These are phyloP conservation scores for Fraxinus sp. DNA, from an alignment of 305 asterid species.

Conservation along the genomic window DNA sequence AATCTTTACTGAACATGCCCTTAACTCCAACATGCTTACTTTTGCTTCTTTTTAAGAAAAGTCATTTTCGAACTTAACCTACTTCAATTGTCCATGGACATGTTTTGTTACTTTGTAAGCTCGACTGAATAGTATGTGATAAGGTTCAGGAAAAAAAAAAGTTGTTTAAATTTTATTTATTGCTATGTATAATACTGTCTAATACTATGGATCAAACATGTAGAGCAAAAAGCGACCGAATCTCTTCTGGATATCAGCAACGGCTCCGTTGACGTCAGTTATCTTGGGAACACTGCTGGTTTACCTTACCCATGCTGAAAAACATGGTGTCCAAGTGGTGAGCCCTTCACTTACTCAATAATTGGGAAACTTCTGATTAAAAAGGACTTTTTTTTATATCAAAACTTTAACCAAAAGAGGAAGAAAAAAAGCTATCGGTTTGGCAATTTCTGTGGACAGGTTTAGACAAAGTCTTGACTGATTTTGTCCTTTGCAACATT, in stretches of 20 bases:
- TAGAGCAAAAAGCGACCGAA: slow-evolving; percentile 78
- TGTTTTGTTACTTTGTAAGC: not conserved
- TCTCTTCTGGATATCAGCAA: slow-evolving; percentile 88
- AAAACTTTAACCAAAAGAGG: not conserved
- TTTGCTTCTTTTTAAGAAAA: not conserved
- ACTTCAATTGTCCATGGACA: not conserved
- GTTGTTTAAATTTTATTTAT: not conserved
- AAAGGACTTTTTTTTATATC: not conserved
- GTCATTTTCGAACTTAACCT: not conserved
- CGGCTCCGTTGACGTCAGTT: slow-evolving; percentile 82
- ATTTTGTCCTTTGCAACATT: not conserved
- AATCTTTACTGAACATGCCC: no score
- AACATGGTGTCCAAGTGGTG: slow-evolving; percentile 84
- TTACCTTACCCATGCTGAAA: slow-evolving; percentile 81
- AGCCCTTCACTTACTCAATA: slow-evolving; percentile 17
- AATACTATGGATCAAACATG: slow-evolving; percentile 8
- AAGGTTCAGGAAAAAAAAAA: not conserved
- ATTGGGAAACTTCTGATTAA: not conserved
- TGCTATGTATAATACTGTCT: not conserved
- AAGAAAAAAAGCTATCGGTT: not conserved
- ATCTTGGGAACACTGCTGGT: slow-evolving; percentile 71
- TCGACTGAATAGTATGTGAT: not conserved
- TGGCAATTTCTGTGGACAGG: not conserved
- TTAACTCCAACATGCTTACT: not conserved
- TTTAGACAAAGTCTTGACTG: not conserved